These are phyloP conservation scores for Fusarium devonianum DNA, from an alignment of 2,329 filamentous ascomycete genomes.

Conservation along the genomic window DNA sequence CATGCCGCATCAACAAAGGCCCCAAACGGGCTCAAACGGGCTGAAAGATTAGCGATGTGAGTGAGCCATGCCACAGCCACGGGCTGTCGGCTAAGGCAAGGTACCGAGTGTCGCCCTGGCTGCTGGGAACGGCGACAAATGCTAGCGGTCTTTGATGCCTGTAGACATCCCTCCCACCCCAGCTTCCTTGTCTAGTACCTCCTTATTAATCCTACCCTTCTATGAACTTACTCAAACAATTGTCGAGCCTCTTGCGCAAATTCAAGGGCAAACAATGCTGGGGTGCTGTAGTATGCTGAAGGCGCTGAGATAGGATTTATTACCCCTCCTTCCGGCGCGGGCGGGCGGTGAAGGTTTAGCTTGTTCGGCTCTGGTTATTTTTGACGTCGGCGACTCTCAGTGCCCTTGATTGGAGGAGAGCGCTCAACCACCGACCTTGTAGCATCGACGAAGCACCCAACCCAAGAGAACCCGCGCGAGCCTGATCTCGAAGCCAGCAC, in stretches of 20 bases:
- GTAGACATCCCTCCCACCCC: not conserved
- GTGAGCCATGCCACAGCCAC: conserved; percentile 9
- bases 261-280: conserved; percentile 1
- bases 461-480: conserved; percentile 29
- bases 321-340: conserved; percentile 36
- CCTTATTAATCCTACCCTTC: not conserved
- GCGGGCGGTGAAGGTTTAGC: conserved; percentile 38
- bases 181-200: not conserved
- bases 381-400: conserved; percentile 31
- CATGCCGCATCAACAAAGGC: conserved; percentile 17
- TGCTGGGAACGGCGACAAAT: not conserved
- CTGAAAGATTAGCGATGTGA: conserved; percentile 10
- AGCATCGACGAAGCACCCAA: conserved; percentile 34
- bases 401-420: conserved; percentile 40
- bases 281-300: not conserved
- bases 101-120: conserved; percentile 5
- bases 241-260: not conserved
- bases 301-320: conserved; percentile 2
- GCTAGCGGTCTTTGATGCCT: no score
- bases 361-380: conserved; percentile 29
- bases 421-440: conserved; percentile 15
- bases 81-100: conserved; percentile 3
- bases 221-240: not conserved
- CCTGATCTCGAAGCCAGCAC: conserved; percentile 21
- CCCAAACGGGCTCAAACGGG: not conserved